Percentiles rank a stretch among this genome's conserved stretches.
Conservation (phyloP, 2,329 filamentous ascomycete species). For the Scolecobasidium constrictum region DNA sequence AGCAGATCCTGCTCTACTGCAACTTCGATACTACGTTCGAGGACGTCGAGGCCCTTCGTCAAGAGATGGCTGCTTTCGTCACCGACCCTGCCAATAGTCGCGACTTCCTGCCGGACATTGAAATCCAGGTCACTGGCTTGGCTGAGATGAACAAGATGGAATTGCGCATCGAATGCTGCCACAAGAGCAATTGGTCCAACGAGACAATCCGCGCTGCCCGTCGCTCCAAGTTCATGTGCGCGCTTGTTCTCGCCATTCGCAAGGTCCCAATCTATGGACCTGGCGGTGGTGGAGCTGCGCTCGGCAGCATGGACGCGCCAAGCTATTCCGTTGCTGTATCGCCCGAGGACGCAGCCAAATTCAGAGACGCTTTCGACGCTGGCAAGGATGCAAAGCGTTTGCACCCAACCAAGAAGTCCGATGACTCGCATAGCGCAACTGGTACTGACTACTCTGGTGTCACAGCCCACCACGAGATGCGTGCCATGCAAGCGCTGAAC, state of each 20-base stretch:
- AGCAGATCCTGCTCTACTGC: constrained; percentile 68
- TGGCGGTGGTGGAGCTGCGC: constrained; percentile 56
- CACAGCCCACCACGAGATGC: constrained; percentile 19
- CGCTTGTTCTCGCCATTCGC: constrained; percentile 72
- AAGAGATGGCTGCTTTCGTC: constrained; percentile 80
- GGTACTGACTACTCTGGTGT: constrained; percentile 23
- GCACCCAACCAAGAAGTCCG: constrained; percentile 38
- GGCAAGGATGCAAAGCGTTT: constrained; percentile 55
- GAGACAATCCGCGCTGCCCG: constrained; percentile 70
- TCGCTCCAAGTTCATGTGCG: constrained; percentile 95
- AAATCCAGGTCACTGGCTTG: constrained; percentile 66
- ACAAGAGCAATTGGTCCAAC: constrained; percentile 61
- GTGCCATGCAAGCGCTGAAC: constrained; percentile 34
- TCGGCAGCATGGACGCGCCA: constrained; percentile 58
- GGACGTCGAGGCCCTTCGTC: constrained; percentile 73
- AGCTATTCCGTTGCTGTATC: constrained; percentile 68
- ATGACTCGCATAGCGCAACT: constrained; percentile 13
- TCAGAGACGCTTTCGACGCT: constrained; percentile 39
- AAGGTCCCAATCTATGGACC: constrained; percentile 79
- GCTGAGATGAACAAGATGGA: constrained; percentile 81
- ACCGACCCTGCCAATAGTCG: constrained; percentile 72
- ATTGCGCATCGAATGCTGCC: constrained; percentile 71
- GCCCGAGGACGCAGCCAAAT: constrained; percentile 54
- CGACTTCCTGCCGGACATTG: constrained; percentile 80
- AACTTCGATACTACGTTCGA: constrained; percentile 82